Evolutionary conservation across 192 early-diverging fungal species (phyloP).

Genomic region (Rhizoclosmatium sp.): DNA sequence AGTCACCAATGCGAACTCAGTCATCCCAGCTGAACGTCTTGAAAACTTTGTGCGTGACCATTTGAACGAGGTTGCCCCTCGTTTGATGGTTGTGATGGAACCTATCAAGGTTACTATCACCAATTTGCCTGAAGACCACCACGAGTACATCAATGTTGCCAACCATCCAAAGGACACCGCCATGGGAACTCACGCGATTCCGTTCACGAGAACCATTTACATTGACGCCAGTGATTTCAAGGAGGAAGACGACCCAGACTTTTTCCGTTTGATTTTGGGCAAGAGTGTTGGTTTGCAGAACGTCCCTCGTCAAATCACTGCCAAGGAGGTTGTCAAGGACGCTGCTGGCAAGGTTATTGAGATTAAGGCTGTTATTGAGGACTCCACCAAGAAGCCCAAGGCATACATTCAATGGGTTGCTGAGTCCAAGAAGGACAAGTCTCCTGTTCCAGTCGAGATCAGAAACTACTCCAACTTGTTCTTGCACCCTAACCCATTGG

Average conservation of each 20-base stretch:
- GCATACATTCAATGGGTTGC: conserved; percentile 99
- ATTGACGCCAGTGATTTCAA: conserved; percentile 95
- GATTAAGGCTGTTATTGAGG: conserved; percentile 83
- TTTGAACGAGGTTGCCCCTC: conserved; percentile 90
- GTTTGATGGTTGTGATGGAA: conserved; percentile 89
- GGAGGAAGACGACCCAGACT: conserved; percentile 92
- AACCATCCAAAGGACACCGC: conserved; percentile 90
- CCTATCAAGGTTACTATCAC: conserved; percentile 89
- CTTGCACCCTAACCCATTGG: conserved; percentile 84
- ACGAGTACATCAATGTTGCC: conserved; percentile 81
- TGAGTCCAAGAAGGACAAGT: conserved; percentile 80
- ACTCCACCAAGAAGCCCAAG: conserved; percentile 82
- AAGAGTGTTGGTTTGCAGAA: conserved; percentile 95
- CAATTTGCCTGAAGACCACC: conserved; percentile 86
- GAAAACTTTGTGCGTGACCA: conserved; percentile 96
- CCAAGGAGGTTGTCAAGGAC: conserved; percentile 79
- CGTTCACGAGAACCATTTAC: conserved; percentile 92
- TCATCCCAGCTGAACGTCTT: conserved; percentile 85
- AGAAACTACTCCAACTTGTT: conserved; percentile 89
- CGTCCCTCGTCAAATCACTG: conserved; percentile 87
- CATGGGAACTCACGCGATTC: conserved; percentile 87
- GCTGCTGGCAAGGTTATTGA: conserved; percentile 82
- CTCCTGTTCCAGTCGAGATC: conserved; percentile 86
- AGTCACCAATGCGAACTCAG: conserved; percentile 82
- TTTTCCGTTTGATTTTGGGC: conserved; percentile 90